These are phyloP conservation scores for Lycium barbarum DNA, from an alignment of 257 asterid species.

Conservation along the genomic window DNA sequence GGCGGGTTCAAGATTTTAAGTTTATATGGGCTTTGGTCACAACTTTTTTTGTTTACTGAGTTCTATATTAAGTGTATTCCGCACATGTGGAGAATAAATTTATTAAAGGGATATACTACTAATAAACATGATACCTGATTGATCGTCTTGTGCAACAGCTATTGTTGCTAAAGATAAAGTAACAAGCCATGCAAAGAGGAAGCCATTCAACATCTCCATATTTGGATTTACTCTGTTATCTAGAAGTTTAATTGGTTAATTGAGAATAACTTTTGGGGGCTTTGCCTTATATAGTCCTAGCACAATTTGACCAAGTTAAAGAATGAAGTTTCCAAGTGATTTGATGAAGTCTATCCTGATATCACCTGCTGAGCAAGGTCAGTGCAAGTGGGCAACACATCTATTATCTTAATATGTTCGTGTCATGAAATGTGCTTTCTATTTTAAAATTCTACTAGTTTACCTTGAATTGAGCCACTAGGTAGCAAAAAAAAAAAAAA, in stretches of 20 bases:
- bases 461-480: slow-evolving; percentile 5
- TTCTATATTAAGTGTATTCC: too few species aligned
- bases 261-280: not conserved
- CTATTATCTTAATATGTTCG: not conserved
- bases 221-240: not conserved
- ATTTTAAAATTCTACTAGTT: not conserved
- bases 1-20: not conserved
- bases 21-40: not conserved
- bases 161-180: slow-evolving; percentile 17
- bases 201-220: slow-evolving; percentile 14
- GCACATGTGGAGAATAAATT: not conserved
- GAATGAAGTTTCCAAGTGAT: not conserved
- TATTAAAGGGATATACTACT: not conserved
- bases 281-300: not conserved
- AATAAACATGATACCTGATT: not conserved
- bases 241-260: not conserved
- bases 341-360: not conserved
- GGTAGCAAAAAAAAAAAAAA: too few species aligned
- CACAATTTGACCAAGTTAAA: slow-evolving; percentile 13
- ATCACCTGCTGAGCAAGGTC: not conserved
- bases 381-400: not conserved
- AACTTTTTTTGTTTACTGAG: not conserved
- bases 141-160: slow-evolving; percentile 2
- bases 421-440: not conserved
- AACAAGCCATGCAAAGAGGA: not conserved